These are phyloP conservation scores for Cladophialophora psammophila DNA, from an alignment of 2,329 filamentous ascomycete species.

Conservation along the genomic window DNA sequence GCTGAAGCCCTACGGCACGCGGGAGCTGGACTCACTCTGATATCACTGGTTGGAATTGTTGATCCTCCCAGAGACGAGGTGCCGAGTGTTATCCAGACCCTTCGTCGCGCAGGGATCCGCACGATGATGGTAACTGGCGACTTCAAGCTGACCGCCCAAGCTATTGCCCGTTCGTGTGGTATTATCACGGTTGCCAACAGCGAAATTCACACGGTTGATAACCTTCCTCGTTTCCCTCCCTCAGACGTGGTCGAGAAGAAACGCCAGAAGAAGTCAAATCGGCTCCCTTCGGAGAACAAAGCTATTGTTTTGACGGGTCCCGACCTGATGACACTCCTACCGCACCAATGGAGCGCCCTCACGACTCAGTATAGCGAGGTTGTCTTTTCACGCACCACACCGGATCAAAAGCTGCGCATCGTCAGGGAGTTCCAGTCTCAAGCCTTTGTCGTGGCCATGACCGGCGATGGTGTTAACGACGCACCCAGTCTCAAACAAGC, in stretches of 20 bases:
- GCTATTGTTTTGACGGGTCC: slow-evolving; percentile 71
- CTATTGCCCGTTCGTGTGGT: slow-evolving; percentile 75
- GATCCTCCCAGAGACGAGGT: slow-evolving; percentile 69
- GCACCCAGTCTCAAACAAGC: slow-evolving; percentile 64
- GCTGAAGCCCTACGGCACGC: slow-evolving; percentile 64
- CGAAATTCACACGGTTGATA: slow-evolving; percentile 60
- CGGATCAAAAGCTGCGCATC: slow-evolving; percentile 80
- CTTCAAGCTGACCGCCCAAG: slow-evolving; percentile 75
- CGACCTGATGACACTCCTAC: slow-evolving; percentile 70
- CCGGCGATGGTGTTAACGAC: slow-evolving; percentile 58
- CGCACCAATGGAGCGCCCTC: slow-evolving; percentile 73
- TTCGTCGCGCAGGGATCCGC: slow-evolving; percentile 74
- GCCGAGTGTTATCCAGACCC: slow-evolving; percentile 64
- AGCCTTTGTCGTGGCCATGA: slow-evolving; percentile 64
- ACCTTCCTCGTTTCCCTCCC: slow-evolving; percentile 53
- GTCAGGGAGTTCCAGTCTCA: slow-evolving; percentile 75
- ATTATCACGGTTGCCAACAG: slow-evolving; percentile 64
- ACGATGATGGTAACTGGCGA: slow-evolving; percentile 85
- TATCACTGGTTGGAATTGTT: slow-evolving; percentile 66
- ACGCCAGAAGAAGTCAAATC: slow-evolving; percentile 19
- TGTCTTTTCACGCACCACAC: slow-evolving; percentile 77
- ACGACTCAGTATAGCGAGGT: slow-evolving; percentile 70
- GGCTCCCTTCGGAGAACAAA: slow-evolving; percentile 43
- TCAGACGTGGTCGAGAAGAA: slow-evolving; percentile 31
- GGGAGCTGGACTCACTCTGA: slow-evolving; percentile 57